Evolutionary conservation across 805 yeast species (phyloP), one percentile per base, ranked within the genome.

Genomic region (Ogataea neopini): DNA sequence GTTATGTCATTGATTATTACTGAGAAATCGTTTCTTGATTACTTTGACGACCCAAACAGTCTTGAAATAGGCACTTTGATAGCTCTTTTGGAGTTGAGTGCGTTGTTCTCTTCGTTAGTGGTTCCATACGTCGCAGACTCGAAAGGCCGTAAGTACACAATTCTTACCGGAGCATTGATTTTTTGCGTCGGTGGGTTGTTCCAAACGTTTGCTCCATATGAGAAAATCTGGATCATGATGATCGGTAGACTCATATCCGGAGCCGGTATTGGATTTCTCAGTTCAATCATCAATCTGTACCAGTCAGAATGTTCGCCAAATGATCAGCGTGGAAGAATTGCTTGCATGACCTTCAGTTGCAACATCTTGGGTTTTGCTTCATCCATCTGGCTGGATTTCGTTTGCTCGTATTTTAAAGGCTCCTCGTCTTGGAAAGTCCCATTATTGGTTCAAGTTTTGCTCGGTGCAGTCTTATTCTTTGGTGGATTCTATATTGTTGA

Each of bases 261-360:
- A 14, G 56, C 88, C n/a, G 96, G 96, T 1, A 91, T 89, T 20
- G 97, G 97, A 3, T 70, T 89, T 45, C 70, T 89, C 39, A 83
- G 91, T 20, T 84, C 95, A 6, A 84, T 89, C 52, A 91, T 89
- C 9, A 96, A 96, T 1, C 83, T 88, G 42, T 89, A 88, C 66
- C 96, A 88, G 63, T 82, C 91, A 42, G 97, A 89, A 62, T 87
- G 90, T 42, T 81, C 91, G 6, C 96, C 96, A 1, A 85, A 90
- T 19, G 87, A 87, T 60, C 87, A 86, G 56, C 76, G 96, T 60
- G 96, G 96, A 2, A 78, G 81, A 59, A 72, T 88, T 45, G 96
- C 92, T 3, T 87, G 96, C 62, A 85, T 88, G 30, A 95, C 89
- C 62, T 90, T 88, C 66, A 84, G 95, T 0, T 95, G 96, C 9